Conservation (phyloP, 2,329 filamentous ascomycete genomes). For the Lasiodiplodia citricola region DNA sequence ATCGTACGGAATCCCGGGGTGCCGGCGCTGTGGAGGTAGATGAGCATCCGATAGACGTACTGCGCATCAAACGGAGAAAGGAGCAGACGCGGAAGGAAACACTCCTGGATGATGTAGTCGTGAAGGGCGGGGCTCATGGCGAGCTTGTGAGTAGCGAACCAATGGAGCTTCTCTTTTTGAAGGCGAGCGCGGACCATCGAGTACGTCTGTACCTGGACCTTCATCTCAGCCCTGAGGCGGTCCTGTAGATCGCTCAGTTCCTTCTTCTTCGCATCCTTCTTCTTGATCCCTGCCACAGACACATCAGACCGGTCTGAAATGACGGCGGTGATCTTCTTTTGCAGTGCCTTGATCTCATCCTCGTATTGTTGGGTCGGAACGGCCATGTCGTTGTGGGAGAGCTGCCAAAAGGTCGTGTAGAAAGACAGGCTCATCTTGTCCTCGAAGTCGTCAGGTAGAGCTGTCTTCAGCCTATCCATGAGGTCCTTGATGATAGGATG, state of each 20-base stretch:
- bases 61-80: constrained; percentile 87
- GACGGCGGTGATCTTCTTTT: constrained; percentile 69
- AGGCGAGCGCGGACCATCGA: constrained; percentile 63
- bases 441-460: constrained; percentile 68
- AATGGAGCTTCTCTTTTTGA: constrained; percentile 74
- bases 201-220: constrained; percentile 70
- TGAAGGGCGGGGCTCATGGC: constrained; percentile 69
- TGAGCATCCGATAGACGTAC: constrained; percentile 85
- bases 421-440: constrained; percentile 77
- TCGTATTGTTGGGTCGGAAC: constrained; percentile 80
- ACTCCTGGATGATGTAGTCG: constrained; percentile 82
- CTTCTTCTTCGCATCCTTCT: constrained; percentile 73
- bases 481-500: constrained; percentile 76
- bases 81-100: constrained; percentile 85
- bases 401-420: constrained; percentile 90
- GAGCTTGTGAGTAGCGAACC: constrained; percentile 71
- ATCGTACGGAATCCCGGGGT: constrained; percentile 87
- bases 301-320: constrained; percentile 75
- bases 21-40: constrained; percentile 82
- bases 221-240: constrained; percentile 74
- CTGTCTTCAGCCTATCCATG: constrained; percentile 68
- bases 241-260: constrained; percentile 71
- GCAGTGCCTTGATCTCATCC: constrained; percentile 64
- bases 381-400: constrained; percentile 80
- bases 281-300: constrained; percentile 67